Conservation (phyloP, 768 basidiomycete genomes). For the Hemileccinum rubropunctum region DNA sequence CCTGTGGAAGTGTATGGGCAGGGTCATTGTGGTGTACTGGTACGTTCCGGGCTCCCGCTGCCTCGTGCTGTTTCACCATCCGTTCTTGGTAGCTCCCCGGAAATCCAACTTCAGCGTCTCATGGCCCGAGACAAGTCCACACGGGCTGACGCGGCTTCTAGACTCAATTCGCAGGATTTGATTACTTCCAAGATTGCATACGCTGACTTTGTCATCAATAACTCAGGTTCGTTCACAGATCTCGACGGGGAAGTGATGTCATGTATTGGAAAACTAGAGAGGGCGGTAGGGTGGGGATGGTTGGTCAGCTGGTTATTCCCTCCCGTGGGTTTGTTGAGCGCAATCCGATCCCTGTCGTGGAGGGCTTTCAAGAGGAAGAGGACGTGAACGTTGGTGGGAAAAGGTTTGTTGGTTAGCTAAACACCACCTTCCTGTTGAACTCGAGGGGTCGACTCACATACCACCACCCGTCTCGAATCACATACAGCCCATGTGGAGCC, state of each 20-base stretch:
- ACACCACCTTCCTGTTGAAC: too few relatives aligned
- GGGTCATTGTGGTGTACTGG: slow-evolving; percentile 79
- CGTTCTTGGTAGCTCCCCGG: slow-evolving; percentile 56
- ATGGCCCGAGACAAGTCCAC: slow-evolving; percentile 71
- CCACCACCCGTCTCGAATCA: too few relatives aligned
- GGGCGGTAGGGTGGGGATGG: slow-evolving; percentile 56
- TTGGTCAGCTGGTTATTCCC: slow-evolving; percentile 61
- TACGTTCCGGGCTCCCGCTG: background rate
- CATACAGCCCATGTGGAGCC: too few relatives aligned
- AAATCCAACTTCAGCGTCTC: slow-evolving; percentile 81
- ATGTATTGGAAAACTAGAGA: slow-evolving; percentile 44
- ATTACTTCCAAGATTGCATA: slow-evolving; percentile 76
- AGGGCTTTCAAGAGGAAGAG: slow-evolving; percentile 26
- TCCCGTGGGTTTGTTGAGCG: slow-evolving; percentile 50
- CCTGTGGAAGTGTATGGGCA: slow-evolving; percentile 78
- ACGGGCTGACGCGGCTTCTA: slow-evolving; percentile 62
- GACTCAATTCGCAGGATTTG: slow-evolving; percentile 78
- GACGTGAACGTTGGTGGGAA: too few relatives aligned
- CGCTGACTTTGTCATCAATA: slow-evolving; percentile 86
- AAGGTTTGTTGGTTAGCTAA: too few relatives aligned
- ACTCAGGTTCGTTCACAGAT: slow-evolving; percentile 73
- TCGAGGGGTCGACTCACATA: too few relatives aligned
- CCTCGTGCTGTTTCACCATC: background rate
- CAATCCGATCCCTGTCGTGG: slow-evolving; percentile 38
- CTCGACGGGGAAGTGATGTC: slow-evolving; percentile 46